Evolutionary conservation across 139 green algal genomes (phyloP), one percentile per base, ranked within the genome.

Genomic region (Micromonas commoda): DNA sequence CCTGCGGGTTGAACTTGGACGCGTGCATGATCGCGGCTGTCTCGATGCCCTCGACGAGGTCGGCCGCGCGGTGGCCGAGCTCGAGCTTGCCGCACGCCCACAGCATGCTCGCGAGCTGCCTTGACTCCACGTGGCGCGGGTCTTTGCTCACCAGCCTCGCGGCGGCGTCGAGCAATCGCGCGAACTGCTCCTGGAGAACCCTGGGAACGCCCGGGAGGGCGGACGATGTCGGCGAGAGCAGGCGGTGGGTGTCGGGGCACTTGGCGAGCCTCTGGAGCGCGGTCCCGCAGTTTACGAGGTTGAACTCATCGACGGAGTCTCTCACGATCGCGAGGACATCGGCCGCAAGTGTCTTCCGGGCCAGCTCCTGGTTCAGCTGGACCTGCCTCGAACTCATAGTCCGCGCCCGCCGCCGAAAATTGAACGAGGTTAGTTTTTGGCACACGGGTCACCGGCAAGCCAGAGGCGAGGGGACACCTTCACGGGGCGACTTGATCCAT

Each of bases 41-140:
- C 51, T 77, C 71, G 20, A 39, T 51, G 24, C 23, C 45, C 3
- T 26, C 26, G 13, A 69, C 61, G 9, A 31, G 26, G 21, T 66
- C 39, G 21, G 19, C 33, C 29, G 3, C 69, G 20, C 34, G 20
- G 39, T 33, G n/a, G 31, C 31, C 38, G n/a, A 34, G 19, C 24
- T 26, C n/a, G 31, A 78, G 26, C 45, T 78, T 78, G 28, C 53
- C 71, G 5, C 29, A 31, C 53, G 71, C 52, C 45, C 51, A 68
- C 16, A 78, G 53, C 31, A 78, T 38, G 26, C 39, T 24, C 6
- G 51, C 20, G 16, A 38, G 29, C 52, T 68, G 39, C n/a, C 71
- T 67, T 26, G 45, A 26, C 38, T 39, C 31, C 3, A 38, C 28
- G n/a, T 75, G 37, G n/a, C 20, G 33, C 69, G 29, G 33, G 3